Evolutionary conservation across 1,284 basidiomycete genomes (phyloP), one percentile per base, ranked within the genome.

Genomic region (Vanrija sp.): DNA sequence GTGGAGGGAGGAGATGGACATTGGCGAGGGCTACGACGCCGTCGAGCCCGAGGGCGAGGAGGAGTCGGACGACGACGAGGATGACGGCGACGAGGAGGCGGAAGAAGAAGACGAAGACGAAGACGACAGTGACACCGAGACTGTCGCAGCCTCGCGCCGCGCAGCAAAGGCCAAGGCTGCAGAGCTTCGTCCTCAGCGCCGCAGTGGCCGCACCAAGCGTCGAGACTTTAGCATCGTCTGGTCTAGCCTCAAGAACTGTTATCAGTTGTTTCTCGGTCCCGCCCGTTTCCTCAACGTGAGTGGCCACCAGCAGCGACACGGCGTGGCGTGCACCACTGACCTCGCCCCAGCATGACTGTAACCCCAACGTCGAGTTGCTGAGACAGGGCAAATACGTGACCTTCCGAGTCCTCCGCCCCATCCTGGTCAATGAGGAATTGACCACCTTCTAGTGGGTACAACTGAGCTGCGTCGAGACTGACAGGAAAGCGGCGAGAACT

Each of bases 271-370:
- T 59, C 64, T 76, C 2, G 75, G 75, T n/a, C 73, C 75, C 0
- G 75, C 73, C 0, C 61, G 73, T 20, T 76, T 76, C 46, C 54
- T 76, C 39, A 76, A 76, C 53, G 73, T 75, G 50, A 56, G 71
- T 64, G 7, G n/a, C 14, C 18, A 6, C n/a, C n/a, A n/a, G n/a
- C n/a, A 6, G 41, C 39, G 22, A 45, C n/a, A 45, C 7, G 41
- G 3, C 25, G 31, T 9, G 12, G 31, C 15, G 12, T 31, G 31
- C 31, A 8, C 24, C 15, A 38, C 46, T 49, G 25, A 43, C 46
- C 24, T 38, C 5, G 16, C 24, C 46, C 3, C 37, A 75, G 71
- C 75, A 76, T 47, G 75, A 76, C 53, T 76, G 75, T 54, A 55
- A 65, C 14, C 73, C 73, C 6, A 75, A 75, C 53, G 72, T 75